These are phyloP conservation scores for Pezicula neosporulosa DNA, from an alignment of 2,329 filamentous ascomycete genomes.

Conservation along the genomic window DNA sequence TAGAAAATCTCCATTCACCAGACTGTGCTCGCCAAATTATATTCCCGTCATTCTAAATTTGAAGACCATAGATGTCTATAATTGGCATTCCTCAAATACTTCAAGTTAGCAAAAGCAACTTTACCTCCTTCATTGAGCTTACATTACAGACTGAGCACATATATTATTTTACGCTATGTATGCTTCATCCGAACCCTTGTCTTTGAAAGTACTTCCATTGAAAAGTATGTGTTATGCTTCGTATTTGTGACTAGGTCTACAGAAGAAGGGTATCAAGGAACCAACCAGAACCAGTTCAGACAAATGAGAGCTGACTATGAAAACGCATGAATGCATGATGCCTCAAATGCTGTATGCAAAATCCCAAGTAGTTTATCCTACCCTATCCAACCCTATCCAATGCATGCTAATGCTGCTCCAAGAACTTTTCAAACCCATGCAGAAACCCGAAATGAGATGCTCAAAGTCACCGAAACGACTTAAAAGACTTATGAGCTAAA, in stretches of 20 bases:
- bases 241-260: slow-evolving; percentile 6
- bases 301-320: neutral
- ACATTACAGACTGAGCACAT: no score
- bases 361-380: neutral
- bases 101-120: no score
- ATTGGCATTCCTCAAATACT: no score
- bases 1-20: no score
- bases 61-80: no score
- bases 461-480: slow-evolving; percentile 35
- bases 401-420: slow-evolving; percentile 1
- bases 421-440: neutral
- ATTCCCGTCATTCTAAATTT: no score
- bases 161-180: no score
- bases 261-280: slow-evolving; percentile 9
- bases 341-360: neutral
- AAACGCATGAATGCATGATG: neutral
- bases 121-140: no score
- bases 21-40: no score
- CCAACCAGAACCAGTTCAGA: no score
- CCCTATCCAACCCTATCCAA: neutral
- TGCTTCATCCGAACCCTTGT: no score
- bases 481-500: slow-evolving; percentile 39
- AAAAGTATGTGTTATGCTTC: slow-evolving; percentile 8
- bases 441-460: neutral
- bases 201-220: neutral